Evolutionary conservation across 2,329 filamentous ascomycete species (phyloP).

Genomic region (Lasiodiplodia hormozganensis): DNA sequence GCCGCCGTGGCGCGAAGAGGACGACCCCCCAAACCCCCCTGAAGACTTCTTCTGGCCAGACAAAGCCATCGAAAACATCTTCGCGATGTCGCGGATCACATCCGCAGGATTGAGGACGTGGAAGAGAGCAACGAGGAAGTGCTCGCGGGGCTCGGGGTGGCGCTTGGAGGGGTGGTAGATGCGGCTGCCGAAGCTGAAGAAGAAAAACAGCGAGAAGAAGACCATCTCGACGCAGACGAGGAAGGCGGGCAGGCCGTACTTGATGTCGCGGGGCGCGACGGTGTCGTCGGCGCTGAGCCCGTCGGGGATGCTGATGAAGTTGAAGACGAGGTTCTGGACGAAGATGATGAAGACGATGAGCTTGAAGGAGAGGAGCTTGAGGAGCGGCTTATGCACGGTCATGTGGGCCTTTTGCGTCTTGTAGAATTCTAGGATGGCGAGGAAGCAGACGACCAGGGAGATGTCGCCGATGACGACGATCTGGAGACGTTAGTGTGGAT

Average conservation of each 20-base stretch:
- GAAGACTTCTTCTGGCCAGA: no score
- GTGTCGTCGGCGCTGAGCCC: slow-evolving; percentile 11
- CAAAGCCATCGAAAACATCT: neutral
- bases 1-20: no score
- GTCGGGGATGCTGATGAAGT: slow-evolving; percentile 33
- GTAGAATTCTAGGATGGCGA: slow-evolving; percentile 37
- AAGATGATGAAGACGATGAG: slow-evolving; percentile 39
- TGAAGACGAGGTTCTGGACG: slow-evolving; percentile 37
- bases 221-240: slow-evolving; percentile 37
- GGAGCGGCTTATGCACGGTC: slow-evolving; percentile 30
- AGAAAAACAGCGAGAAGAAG: slow-evolving; percentile 36
- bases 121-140: neutral
- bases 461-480: slow-evolving; percentile 35
- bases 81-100: neutral
- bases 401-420: slow-evolving; percentile 31
- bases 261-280: slow-evolving; percentile 33
- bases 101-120: neutral
- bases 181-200: slow-evolving; percentile 36
- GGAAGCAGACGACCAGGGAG: slow-evolving; percentile 28
- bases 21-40: no score
- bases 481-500: slow-evolving; percentile 32
- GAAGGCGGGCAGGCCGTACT: slow-evolving; percentile 36
- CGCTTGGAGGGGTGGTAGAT: slow-evolving; percentile 16
- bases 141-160: no score
- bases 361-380: slow-evolving; percentile 40